Percentiles rank a stretch among this genome's conserved stretches.
Conservation (phyloP, 2,329 filamentous ascomycete genomes). For the Talaromyces sp. region DNA sequence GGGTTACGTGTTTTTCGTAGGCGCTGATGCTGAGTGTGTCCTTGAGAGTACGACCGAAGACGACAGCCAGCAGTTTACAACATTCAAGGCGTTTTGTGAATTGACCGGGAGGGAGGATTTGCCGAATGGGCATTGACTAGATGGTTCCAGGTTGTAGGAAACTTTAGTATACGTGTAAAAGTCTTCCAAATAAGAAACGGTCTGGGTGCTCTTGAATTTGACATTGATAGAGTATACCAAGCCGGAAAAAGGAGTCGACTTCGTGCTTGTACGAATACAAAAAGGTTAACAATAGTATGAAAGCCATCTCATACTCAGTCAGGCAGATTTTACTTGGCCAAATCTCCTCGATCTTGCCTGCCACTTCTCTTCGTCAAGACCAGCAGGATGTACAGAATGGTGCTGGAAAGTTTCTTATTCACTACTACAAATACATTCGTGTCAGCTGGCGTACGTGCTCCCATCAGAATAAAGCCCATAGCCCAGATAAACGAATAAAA, state of each 20-base stretch:
- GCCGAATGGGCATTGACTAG: constrained; percentile 33
- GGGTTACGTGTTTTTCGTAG: constrained; percentile 78
- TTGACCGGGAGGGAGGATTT: constrained; percentile 53
- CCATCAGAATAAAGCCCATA: too few species aligned
- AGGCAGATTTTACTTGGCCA: too few species aligned
- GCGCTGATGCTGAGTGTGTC: constrained; percentile 77
- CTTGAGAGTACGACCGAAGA: constrained; percentile 64
- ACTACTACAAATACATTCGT: too few species aligned
- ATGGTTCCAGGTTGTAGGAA: neutral
- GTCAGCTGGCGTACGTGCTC: too few species aligned
- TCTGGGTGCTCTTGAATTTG: too few species aligned
- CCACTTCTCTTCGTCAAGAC: too few species aligned
- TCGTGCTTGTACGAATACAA: neutral
- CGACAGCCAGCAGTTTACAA: constrained; percentile 69
- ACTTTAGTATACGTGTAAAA: neutral
- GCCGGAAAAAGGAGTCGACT: neutral
- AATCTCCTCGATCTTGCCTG: too few species aligned
- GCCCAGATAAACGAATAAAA: too few species aligned
- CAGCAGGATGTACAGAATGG: too few species aligned
- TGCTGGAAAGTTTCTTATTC: too few species aligned
- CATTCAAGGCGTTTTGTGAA: constrained; percentile 94
- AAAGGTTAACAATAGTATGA: neutral
- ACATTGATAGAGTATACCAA: neutral
- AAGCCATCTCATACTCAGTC: too few species aligned
- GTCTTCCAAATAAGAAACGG: neutral